Evolutionary conservation across 257 asterid species (phyloP), one percentile per base, ranked within the genome.

Genomic region (Fraxinus americana): DNA sequence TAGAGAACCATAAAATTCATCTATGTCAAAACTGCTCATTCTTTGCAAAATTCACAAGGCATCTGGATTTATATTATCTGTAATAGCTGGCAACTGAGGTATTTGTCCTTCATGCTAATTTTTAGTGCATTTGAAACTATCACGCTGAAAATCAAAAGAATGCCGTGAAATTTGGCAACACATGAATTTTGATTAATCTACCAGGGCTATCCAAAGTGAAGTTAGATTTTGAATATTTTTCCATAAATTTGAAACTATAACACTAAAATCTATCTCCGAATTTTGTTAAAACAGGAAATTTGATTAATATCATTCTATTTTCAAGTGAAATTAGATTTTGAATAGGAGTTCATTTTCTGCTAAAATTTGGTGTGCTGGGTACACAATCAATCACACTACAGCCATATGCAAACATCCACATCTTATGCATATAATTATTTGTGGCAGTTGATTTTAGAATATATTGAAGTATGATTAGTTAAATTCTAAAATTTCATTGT

Each of bases 391-490:
- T 30, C 38, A 17, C 17, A 7, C 36, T 76, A 12, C 78, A 50
- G 34, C 68, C 71, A 75, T 35, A 14, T 38, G 75, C 67, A 67
- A 66, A 75, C 68, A 25, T n/a, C 52, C 39, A 30, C 45, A 43
- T 36, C 14, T 29, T 32, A 59, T 39, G 74, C 71, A 76, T 71
- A 68, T 70, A 39, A 70, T 54, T 70, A 41, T 73, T 57, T 72
- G 68, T 70, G 4, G 32, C 12, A 81, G 54, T 45, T 75, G 29
- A 21, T 74, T 12, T 75, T 52, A 50, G 21, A 52, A 63, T 50
- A 74, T 77, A 21, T 72, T 29, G 71, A 50, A 65, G 73, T 70
- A 63, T 77, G 77, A 71, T 74, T 67, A 52, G 68, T 30, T 35
- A 57, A 67, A 54, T 54, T 39, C 17, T 27, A 6, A 4, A 23